phyloP scores from a whole-genome alignment of 2,329 filamentous ascomycete genomes.

The Cylindrodendrum hubeiense region DNA sequence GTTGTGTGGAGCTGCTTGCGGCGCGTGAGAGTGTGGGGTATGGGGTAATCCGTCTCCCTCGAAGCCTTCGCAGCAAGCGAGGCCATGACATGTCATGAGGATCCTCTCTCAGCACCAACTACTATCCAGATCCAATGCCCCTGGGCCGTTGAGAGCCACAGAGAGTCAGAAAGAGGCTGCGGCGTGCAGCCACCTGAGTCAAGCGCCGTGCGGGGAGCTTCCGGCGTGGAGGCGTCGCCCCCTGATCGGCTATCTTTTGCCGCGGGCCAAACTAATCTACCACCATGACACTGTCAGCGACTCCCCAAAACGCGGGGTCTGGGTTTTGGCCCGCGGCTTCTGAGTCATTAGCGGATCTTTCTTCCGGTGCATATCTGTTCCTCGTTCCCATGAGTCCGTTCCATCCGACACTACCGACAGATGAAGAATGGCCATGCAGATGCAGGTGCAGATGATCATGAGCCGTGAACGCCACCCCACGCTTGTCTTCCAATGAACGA shows the following conservation, averaged over 20 bases:
- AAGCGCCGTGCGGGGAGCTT: neutral
- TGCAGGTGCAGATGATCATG: neutral
- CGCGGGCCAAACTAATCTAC: slow-evolving; percentile 6
- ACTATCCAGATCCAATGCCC: neutral
- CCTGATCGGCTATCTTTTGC: slow-evolving; percentile 23
- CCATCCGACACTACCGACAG: neutral
- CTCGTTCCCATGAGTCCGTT: neutral
- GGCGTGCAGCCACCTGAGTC: slow-evolving; percentile 20
- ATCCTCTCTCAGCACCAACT: neutral
- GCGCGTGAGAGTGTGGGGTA: slow-evolving; percentile 20
- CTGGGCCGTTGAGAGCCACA: neutral
- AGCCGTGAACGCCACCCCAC: too few species aligned
- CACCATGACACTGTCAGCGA: neutral
- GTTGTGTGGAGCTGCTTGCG: slow-evolving; percentile 14
- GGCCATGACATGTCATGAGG: neutral
- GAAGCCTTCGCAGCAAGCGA: neutral
- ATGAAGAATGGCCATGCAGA: neutral
- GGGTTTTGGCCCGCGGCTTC: slow-evolving; percentile 6
- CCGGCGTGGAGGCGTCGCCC: neutral
- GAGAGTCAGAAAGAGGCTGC: slow-evolving; percentile 11
- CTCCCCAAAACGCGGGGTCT: slow-evolving; percentile 9
- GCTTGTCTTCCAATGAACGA: neutral
- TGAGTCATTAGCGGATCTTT: slow-evolving; percentile 27
- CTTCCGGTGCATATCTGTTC: neutral
- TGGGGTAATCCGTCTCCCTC: slow-evolving; percentile 19